Evolutionary conservation across 2,329 filamentous ascomycete genomes (phyloP), one percentile per base, ranked within the genome.

Genomic region (Sporothrix variecibatus): DNA sequence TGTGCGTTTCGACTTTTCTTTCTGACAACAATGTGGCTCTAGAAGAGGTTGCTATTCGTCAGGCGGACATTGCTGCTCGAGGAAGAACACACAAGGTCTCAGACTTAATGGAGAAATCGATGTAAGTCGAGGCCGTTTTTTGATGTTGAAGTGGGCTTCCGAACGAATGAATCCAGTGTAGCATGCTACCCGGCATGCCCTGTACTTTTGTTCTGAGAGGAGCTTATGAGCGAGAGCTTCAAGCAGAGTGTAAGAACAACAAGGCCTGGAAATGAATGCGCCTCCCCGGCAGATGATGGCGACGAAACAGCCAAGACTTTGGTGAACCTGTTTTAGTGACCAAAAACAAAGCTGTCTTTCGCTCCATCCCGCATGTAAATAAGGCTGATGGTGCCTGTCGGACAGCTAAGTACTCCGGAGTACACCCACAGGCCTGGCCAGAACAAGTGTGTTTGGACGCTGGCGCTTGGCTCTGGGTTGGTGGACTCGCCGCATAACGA

Each of bases 351-450:
- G 56, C 56, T 17, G 28, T 43, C n/a, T 34, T 34, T 65, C 11
- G n/a, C 60, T 38, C 34, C 38, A 23, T 65, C 23, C 60, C 38
- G 60, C 60, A 65, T 43, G 60, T n/a, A 43, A 65, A 43, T 43
- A 65, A 65, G 60, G 60, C 60, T 65, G 60, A 65, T 43, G 60
- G 60, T 43, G 34, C 60, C 43, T 43, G 60, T 40, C 60, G 60
- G 12, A 38, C 9, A 43, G 34, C 11, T 34, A 20, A 31, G 26
- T 17, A 49, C n/a, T 4, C 8, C 5, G 1, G 9, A 12, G 9
- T 38, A 64, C 58, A 23, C 23, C 12, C 60, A 40, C 60, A 53
- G 20, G 8, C 7, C n/a, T 9, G 34, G 60, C 60, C 34, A 43
- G 34, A 26, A 43, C 60, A 15, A 40, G 60, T 40, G n/a, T 23